Evolutionary conservation across 1,284 basidiomycete genomes (phyloP).

Genomic region (Cerrena zonata): DNA sequence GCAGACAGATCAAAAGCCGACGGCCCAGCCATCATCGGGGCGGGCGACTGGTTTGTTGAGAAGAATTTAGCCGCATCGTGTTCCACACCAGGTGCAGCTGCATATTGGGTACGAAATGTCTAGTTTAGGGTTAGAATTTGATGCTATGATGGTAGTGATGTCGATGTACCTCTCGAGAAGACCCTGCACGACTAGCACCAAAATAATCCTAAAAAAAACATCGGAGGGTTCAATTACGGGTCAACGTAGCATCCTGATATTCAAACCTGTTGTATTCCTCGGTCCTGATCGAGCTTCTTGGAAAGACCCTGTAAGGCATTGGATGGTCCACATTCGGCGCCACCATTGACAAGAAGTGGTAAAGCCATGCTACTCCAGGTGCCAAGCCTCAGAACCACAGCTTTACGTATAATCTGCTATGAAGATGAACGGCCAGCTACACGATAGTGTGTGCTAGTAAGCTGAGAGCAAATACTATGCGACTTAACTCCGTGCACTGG

Average conservation of each 20-base stretch:
- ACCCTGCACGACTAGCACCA: conserved; percentile 46
- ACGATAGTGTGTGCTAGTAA: too few relatives aligned
- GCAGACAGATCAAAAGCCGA: conserved; percentile 51
- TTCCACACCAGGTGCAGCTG: conserved; percentile 38
- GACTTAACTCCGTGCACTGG: too few relatives aligned
- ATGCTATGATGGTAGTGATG: conserved; percentile 7
- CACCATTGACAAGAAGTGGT: conserved; percentile 65
- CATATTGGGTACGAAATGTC: conserved; percentile 55
- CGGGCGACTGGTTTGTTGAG: conserved; percentile 30
- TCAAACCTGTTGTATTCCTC: conserved; percentile 69
- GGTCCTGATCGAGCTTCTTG: conserved; percentile 72
- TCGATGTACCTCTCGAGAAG: conserved; percentile 50
- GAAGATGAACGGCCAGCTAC: too few relatives aligned
- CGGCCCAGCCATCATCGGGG: conserved; percentile 29
- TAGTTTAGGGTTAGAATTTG: conserved; percentile 24
- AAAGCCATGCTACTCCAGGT: conserved; percentile 61
- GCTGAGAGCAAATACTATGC: too few relatives aligned
- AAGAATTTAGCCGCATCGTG: conserved; percentile 72
- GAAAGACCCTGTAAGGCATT: conserved; percentile 76
- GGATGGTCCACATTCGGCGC: conserved; percentile 74
- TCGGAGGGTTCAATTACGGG: not conserved
- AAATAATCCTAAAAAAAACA: conserved; percentile 54
- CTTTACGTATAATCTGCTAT: too few relatives aligned
- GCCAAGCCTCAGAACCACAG: too few relatives aligned
- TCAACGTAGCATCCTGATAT: not conserved